A percentile compares a stretch with the other conserved stretches of the same genome.
Conservation (phyloP, 768 basidiomycete genomes). For the Naganishia antarctica region DNA sequence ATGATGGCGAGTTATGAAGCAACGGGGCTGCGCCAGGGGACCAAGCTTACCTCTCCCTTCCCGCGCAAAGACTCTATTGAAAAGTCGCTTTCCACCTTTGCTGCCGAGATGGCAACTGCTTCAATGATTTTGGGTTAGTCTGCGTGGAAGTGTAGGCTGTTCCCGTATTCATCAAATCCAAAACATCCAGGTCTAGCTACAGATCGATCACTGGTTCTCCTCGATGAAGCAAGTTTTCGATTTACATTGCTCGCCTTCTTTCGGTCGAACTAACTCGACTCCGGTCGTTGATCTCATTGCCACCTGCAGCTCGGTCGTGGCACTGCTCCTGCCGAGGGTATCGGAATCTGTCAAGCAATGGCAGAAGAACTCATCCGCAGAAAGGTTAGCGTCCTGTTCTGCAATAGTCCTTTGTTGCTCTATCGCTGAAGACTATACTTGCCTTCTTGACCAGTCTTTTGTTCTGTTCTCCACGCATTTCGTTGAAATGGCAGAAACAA, state of each 20-base stretch:
- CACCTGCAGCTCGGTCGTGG: slow-evolving; percentile 64
- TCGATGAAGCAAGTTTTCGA: slow-evolving; percentile 63
- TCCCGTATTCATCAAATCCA: too few relatives aligned
- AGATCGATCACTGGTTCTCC: slow-evolving; percentile 65
- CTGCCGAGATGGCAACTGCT: slow-evolving; percentile 84
- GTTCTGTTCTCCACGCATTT: slow-evolving; percentile 81
- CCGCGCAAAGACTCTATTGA: slow-evolving; percentile 69
- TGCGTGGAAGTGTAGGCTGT: too few relatives aligned
- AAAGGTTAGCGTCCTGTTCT: too few relatives aligned
- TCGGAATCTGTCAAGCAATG: slow-evolving; percentile 51
- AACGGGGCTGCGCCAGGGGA: background rate
- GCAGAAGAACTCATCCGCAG: slow-evolving; percentile 56
- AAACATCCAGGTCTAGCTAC: slow-evolving; percentile 56
- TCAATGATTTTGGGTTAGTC: slow-evolving; percentile 77
- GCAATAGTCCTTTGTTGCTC: slow-evolving; percentile 71
- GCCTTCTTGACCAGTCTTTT: background rate
- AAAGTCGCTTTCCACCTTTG: slow-evolving; percentile 86
- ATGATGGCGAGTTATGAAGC: slow-evolving; percentile 56
- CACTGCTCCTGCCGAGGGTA: slow-evolving; percentile 71
- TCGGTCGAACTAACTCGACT: too few relatives aligned
- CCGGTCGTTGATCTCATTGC: background rate
- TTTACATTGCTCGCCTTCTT: background rate
- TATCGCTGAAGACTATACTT: background rate
- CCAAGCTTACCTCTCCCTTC: background rate
- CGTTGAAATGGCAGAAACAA: slow-evolving; percentile 67